Evolutionary conservation across 2,329 filamentous ascomycete species (phyloP).

Genomic region (Lecanosticta acicola): DNA sequence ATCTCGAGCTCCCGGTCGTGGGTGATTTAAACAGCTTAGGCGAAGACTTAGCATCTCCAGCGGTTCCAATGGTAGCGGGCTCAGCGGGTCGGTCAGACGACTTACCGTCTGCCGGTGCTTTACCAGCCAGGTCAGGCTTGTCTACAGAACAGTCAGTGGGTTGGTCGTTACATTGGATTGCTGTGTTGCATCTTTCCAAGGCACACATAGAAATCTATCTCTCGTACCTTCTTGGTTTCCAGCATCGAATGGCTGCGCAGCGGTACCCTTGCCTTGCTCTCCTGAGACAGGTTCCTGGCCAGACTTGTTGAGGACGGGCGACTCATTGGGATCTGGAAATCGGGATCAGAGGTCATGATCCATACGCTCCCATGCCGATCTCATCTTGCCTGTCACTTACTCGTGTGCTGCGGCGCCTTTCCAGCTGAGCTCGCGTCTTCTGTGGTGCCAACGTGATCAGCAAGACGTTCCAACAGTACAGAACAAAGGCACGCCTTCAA

Average conservation of each 20-base stretch:
- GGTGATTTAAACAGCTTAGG: constrained; percentile 7
- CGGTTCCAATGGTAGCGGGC: not conserved
- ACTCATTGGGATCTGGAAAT: not conserved
- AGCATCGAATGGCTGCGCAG: constrained; percentile 69
- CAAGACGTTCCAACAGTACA: not conserved
- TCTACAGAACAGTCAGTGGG: constrained; percentile 2
- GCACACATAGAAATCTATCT: not conserved
- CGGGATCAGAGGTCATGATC: not conserved
- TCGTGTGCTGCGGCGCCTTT: not conserved
- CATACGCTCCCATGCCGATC: not conserved
- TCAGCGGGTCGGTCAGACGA: not conserved
- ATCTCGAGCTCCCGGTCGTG: constrained; percentile 17
- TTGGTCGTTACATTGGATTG: too few relatives aligned
- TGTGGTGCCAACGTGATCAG: not conserved
- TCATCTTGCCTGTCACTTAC: not conserved
- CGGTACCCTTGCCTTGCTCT: constrained; percentile 58
- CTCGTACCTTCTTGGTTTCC: constrained; percentile 61
- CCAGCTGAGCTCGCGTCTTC: not conserved
- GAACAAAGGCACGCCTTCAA: not conserved
- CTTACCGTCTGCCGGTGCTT: constrained; percentile 12
- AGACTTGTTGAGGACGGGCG: not conserved
- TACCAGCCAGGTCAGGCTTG: constrained; percentile 13
- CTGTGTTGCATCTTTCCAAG: too few relatives aligned
- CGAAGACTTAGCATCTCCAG: constrained; percentile 1
- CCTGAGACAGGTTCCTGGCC: constrained; percentile 65